Evolutionary conservation across 768 basidiomycete species (phyloP).

Genomic region (Lactarius trivialis): DNA sequence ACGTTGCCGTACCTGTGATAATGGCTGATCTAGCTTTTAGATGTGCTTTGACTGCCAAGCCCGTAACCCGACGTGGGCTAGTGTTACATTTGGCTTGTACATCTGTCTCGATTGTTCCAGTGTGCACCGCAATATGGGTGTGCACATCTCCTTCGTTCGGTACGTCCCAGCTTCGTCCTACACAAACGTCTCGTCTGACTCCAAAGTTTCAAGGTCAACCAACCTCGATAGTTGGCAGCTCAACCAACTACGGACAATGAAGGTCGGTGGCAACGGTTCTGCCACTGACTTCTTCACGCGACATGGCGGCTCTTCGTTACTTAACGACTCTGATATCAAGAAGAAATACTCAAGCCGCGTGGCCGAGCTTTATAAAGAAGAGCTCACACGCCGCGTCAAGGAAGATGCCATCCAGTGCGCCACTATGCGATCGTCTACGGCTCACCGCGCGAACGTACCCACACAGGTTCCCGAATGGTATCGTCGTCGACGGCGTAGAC

Average conservation of each 20-base stretch:
- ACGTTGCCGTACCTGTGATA: not conserved
- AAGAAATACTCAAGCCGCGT: conserved; percentile 83
- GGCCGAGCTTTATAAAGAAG: conserved; percentile 89
- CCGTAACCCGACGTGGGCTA: conserved; percentile 96
- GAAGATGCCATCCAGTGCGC: conserved; percentile 67
- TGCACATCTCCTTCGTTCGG: conserved; percentile 97
- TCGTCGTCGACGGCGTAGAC: conserved; percentile 79
- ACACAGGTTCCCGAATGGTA: conserved; percentile 65
- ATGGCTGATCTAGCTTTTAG: conserved; percentile 32
- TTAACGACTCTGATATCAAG: conserved; percentile 72
- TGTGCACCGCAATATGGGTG: conserved; percentile 92
- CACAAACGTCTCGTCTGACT: not conserved
- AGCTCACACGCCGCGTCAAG: conserved; percentile 69
- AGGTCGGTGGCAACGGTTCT: conserved; percentile 86
- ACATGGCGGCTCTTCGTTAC: conserved; percentile 67
- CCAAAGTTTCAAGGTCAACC: conserved; percentile 60
- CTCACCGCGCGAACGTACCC: not conserved
- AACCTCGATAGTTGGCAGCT: conserved; percentile 95
- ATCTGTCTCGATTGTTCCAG: conserved; percentile 97
- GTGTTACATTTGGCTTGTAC: conserved; percentile 93
- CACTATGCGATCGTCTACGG: not conserved
- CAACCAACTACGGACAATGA: conserved; percentile 88
- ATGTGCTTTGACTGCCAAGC: conserved; percentile 93
- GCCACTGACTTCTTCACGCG: conserved; percentile 87
- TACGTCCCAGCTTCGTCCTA: conserved; percentile 33